Evolutionary conservation across 2,329 filamentous ascomycete species (phyloP), one percentile per base, ranked within the genome.

Genomic region (Grosmannia serpens): DNA sequence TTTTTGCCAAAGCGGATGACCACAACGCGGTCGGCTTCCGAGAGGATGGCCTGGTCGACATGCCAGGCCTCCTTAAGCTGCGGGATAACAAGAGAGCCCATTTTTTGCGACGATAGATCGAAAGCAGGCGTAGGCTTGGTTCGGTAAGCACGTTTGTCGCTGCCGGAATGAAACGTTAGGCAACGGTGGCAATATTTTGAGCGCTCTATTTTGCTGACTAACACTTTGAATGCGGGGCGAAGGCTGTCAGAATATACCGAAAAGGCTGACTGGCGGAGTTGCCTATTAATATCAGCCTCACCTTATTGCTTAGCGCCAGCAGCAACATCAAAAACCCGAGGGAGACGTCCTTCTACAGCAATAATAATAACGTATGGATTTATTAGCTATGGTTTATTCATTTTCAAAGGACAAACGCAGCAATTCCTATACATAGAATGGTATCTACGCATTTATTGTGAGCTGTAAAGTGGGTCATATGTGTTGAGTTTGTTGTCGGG

Each of bases 41-140:
- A 72, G 69, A 89, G 85, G 69, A 96, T 96, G 63, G 91, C 91
- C 75, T 97, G 91, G 78, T 97, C 94, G 69, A 99, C 94, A 73
- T 99, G 94, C 94, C 92, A 99, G 72, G 89, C 94, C 49, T 88
- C 91, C 66, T 83, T 83, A 53, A 99, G 82, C 73, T 97, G 92
- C 52, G 92, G 92, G 57, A 99, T 84, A 55, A 95, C 88, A 62
- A 96, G 88, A 67, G 91, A 96, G 67, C 91, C 90, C 79, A 82
- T 82, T 17, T 53, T 53, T 24, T 17, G 24, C 4, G 17, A 27
- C 15, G 24, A 29, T 7, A 20, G 4, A 27, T 15, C 47, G 27
- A 50, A 4, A 10, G 13, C 47, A 29, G 47, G 26, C 26, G 26
- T 27, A 17, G 47, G 15, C 5, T 5, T 26, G 47, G 47, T 17